These are phyloP conservation scores for Ophiostoma fasciatum DNA, from an alignment of 2,329 filamentous ascomycete species.

Conservation along the genomic window DNA sequence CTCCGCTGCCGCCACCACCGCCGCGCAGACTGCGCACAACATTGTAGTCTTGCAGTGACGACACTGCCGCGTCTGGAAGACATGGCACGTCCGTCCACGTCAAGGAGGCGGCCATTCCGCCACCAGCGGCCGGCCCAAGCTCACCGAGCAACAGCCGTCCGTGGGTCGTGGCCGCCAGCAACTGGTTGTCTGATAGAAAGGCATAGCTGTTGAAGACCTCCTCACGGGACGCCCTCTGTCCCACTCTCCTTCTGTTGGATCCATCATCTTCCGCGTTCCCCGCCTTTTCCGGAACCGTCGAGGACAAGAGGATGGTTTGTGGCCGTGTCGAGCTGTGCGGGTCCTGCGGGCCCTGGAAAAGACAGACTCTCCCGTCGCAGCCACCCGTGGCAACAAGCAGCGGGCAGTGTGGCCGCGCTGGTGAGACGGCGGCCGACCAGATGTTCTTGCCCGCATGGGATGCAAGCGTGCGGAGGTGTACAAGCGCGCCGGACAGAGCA, in stretches of 20 bases:
- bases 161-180: slow-evolving; percentile 34
- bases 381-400: slow-evolving; percentile 65
- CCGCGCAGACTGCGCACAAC: slow-evolving; percentile 24
- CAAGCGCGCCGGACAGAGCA: slow-evolving; percentile 21
- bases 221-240: too few species aligned
- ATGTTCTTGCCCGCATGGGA: slow-evolving; percentile 81
- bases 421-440: slow-evolving; percentile 51
- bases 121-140: background rate
- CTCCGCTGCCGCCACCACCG: slow-evolving; percentile 4
- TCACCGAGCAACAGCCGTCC: slow-evolving; percentile 11
- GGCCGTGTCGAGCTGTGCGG: too few species aligned
- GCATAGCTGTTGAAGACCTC: slow-evolving; percentile 26
- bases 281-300: background rate
- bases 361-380: slow-evolving; percentile 57
- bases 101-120: slow-evolving; percentile 3
- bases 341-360: slow-evolving; percentile 20
- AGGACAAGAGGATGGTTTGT: too few species aligned
- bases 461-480: slow-evolving; percentile 39
- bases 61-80: slow-evolving; percentile 19
- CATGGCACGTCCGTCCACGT: slow-evolving; percentile 28
- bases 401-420: slow-evolving; percentile 16
- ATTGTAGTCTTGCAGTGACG: slow-evolving; percentile 31
- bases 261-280: background rate
- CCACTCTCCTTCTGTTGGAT: slow-evolving; percentile 1
- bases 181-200: slow-evolving; percentile 63